Base-by-base conservation (phyloP, 352 stramenopile genomes). In the Phytophthora sp. region DNA sequence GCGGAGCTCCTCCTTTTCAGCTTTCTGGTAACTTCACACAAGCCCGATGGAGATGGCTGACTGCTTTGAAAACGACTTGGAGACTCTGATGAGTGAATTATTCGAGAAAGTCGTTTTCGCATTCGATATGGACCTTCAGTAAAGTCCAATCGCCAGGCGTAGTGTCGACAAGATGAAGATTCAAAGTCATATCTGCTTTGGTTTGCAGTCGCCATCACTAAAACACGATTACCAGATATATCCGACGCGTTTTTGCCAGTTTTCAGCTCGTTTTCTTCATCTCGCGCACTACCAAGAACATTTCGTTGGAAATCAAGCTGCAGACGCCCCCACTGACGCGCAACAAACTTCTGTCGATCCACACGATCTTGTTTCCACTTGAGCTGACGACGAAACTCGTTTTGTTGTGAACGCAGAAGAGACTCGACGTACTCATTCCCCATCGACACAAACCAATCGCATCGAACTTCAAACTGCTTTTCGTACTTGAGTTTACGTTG, bases 341-440 rank as follows among this genome's bases (percentile, higher is more conserved):
- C 54, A 36, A 80, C 79, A 51, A 88, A 91, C 45, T 91, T 90
- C 23, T 90, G 77, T 6, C 81, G 67, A 29, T 91, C 83, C 9
- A 90, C 53, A 2, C 71, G 74, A 35, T 90, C 79, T 81, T 91
- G 83, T 15, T 71, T 71, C 83, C 83, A 90, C 42, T 89, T 90
- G 5, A 84, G 66, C 55, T 90, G 80, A 1, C 80, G 70, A 20
- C 72, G 69, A 30, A 89, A 86, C 42, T 90, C 83, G 33, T 53
- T 73, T 41, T 78, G 79, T 39, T 91, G 79, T 0, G 66, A 49
- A 8, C 67, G 66, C 7, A 76, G 47, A 8, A 91, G 56, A n/a
- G 69, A 72, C 15, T 84, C 72, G 11, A 75, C 61, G 18, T 74
- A 78, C 15, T 64, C 27, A 8, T 63, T 70, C 30, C 84, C 65